phyloP scores from a whole-genome alignment of 371 early-diverging fungal genomes.

The Actinomucor elegans region DNA sequence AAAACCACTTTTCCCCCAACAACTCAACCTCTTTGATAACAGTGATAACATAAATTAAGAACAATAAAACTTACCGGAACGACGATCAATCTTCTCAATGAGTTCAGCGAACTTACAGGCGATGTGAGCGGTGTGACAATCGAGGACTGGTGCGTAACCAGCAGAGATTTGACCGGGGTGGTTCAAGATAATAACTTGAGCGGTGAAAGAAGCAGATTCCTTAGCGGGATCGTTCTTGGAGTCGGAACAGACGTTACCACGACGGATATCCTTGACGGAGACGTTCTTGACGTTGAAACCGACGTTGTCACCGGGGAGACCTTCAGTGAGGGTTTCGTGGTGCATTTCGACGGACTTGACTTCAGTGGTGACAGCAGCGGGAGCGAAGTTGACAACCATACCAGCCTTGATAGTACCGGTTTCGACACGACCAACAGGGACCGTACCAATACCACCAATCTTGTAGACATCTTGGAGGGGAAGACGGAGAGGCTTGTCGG shows the following conservation, averaged over 20 bases:
- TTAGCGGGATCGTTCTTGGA: conserved; percentile 97
- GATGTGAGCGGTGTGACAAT: conserved; percentile 97
- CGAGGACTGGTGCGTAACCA: conserved; percentile 92
- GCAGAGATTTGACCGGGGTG: conserved; percentile 93
- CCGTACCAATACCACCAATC: conserved; percentile 96
- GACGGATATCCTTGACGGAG: conserved; percentile 93
- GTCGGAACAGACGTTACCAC: conserved; percentile 97
- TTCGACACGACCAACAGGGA: conserved; percentile 97
- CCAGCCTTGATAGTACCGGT: conserved; percentile 91
- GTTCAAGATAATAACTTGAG: conserved; percentile 96
- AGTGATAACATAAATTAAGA: too few relatives aligned
- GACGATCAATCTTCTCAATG: conserved; percentile 94
- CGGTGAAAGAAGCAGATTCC: conserved; percentile 88
- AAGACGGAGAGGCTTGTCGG: conserved; percentile 96
- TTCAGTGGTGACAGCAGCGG: conserved; percentile 87
- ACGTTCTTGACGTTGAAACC: conserved; percentile 98
- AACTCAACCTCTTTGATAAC: too few relatives aligned
- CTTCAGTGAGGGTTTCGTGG: conserved; percentile 91
- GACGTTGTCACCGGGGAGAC: conserved; percentile 97
- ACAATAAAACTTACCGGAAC: conserved; percentile 87
- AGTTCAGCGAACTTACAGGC: conserved; percentile 94
- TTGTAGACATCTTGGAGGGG: conserved; percentile 98
- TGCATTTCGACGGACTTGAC: conserved; percentile 99
- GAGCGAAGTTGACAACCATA: conserved; percentile 93
- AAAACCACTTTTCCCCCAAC: too few relatives aligned